These are phyloP conservation scores for Boletus tylopilopsis DNA, from an alignment of 768 basidiomycete species.

Conservation along the genomic window DNA sequence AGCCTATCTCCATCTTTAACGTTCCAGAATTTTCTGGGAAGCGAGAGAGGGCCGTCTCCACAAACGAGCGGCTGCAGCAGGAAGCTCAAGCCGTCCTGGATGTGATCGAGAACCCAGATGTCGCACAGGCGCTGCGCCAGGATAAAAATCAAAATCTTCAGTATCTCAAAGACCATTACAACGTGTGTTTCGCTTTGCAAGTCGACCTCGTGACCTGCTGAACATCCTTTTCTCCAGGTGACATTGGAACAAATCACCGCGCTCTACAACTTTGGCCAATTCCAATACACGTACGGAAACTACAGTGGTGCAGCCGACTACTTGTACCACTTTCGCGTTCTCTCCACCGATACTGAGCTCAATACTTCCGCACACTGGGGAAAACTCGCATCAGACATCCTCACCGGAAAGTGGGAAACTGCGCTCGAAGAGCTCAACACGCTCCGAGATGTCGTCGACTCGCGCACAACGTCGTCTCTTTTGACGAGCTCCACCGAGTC, in stretches of 20 bases:
- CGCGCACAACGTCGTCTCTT: conserved; percentile 55
- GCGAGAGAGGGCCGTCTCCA: conserved; percentile 76
- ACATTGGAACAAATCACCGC: conserved; percentile 93
- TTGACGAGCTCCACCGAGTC: conserved; percentile 47
- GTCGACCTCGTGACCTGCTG: conserved; percentile 1
- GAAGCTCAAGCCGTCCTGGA: conserved; percentile 92
- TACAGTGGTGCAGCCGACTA: conserved; percentile 97
- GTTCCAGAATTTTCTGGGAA: conserved; percentile 77
- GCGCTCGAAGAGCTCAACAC: conserved; percentile 94
- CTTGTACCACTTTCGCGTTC: conserved; percentile 96
- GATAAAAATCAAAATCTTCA: conserved; percentile 97
- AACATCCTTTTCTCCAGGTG: conserved; percentile 49
- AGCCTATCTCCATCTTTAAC: neutral
- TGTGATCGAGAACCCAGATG: conserved; percentile 95
- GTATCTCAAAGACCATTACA: conserved; percentile 90
- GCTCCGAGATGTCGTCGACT: conserved; percentile 89
- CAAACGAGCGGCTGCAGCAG: conserved; percentile 79
- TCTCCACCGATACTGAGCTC: conserved; percentile 90
- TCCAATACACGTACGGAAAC: conserved; percentile 98
- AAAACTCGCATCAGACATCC: conserved; percentile 94
- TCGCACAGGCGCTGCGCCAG: conserved; percentile 89
- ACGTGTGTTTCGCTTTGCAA: conserved; percentile 45
- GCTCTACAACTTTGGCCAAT: conserved; percentile 96
- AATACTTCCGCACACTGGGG: conserved; percentile 99
- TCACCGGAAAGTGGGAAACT: conserved; percentile 92